Evolutionary conservation across 2,329 filamentous ascomycete species (phyloP).

Genomic region (Colletotrichum chlorophyti): DNA sequence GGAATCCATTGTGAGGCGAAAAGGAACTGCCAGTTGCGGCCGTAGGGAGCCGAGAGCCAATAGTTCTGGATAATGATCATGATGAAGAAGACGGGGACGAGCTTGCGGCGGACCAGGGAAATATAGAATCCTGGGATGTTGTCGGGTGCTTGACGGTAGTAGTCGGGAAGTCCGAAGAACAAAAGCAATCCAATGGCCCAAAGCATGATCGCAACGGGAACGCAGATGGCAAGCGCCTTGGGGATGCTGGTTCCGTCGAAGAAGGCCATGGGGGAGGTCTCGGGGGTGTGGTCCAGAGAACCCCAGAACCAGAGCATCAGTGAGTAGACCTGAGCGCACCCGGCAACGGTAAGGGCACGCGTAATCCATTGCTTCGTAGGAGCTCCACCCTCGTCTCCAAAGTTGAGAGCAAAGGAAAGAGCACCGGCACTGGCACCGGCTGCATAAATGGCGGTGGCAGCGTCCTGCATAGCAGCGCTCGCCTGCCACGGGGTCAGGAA

Average conservation of each 20-base stretch:
- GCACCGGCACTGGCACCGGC: slow-evolving; percentile 68
- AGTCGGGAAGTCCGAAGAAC: slow-evolving; percentile 68
- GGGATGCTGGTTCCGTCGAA: slow-evolving; percentile 41
- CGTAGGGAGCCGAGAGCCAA: slow-evolving; percentile 70
- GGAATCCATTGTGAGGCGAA: slow-evolving; percentile 64
- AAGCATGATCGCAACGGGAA: slow-evolving; percentile 63
- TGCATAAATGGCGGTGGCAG: slow-evolving; percentile 67
- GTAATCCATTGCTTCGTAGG: slow-evolving; percentile 72
- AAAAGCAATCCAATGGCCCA: slow-evolving; percentile 63
- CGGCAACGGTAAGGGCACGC: slow-evolving; percentile 70
- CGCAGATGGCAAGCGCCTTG: slow-evolving; percentile 51
- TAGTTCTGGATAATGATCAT: slow-evolving; percentile 71
- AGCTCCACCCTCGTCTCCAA: slow-evolving; percentile 68
- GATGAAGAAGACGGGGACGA: slow-evolving; percentile 72
- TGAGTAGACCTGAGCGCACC: slow-evolving; percentile 71
- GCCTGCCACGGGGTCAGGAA: slow-evolving; percentile 47
- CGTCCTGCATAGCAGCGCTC: slow-evolving; percentile 60
- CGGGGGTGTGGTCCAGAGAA: slow-evolving; percentile 17
- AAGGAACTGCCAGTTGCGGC: slow-evolving; percentile 71
- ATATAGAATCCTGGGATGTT: slow-evolving; percentile 71
- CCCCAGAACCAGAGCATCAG: slow-evolving; percentile 74
- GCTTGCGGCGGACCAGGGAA: slow-evolving; percentile 66
- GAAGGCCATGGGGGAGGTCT: slow-evolving; percentile 23
- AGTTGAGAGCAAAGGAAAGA: slow-evolving; percentile 72
- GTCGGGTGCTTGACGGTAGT: slow-evolving; percentile 70